Conservation (phyloP, 2,329 filamentous ascomycete genomes). For the Ceratocystis cacaofunesta region DNA sequence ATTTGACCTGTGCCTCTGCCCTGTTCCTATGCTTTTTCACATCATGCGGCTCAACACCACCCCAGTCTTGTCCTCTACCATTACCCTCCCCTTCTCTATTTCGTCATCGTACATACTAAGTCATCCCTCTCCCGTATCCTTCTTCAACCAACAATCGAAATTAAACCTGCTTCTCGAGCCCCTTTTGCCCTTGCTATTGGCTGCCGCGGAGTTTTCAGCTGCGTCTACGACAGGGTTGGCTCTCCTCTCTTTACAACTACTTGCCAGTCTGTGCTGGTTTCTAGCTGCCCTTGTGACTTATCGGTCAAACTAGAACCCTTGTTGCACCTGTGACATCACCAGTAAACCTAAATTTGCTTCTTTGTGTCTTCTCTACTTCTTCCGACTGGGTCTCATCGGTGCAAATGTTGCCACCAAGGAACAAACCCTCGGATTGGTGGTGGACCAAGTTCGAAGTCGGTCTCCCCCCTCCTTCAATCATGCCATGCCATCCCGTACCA, state of each 20-base stretch:
- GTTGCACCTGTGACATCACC: background rate
- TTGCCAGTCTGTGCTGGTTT: background rate
- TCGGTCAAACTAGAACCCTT: background rate
- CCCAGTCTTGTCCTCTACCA: background rate
- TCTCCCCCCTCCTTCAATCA: too few species aligned
- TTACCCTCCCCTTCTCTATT: background rate
- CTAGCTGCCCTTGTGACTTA: background rate
- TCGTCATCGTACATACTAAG: background rate
- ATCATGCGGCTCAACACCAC: background rate
- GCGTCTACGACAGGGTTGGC: too few species aligned
- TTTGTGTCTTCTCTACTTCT: background rate
- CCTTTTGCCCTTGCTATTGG: background rate
- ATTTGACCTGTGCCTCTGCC: background rate
- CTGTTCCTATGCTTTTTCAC: background rate
- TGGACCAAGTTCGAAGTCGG: too few species aligned
- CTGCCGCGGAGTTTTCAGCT: too few species aligned
- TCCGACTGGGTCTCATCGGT: too few species aligned
- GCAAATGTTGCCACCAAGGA: too few species aligned
- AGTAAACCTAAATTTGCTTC: background rate
- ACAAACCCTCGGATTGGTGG: too few species aligned
- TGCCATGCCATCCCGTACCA: too few species aligned
- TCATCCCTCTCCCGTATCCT: background rate
- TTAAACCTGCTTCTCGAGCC: background rate
- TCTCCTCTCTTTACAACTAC: background rate
- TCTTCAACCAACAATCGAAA: background rate